Percentiles rank a stretch among this genome's conserved stretches.
Conservation (phyloP, 2,329 filamentous ascomycete genomes). For the Fusarium beomiforme region DNA sequence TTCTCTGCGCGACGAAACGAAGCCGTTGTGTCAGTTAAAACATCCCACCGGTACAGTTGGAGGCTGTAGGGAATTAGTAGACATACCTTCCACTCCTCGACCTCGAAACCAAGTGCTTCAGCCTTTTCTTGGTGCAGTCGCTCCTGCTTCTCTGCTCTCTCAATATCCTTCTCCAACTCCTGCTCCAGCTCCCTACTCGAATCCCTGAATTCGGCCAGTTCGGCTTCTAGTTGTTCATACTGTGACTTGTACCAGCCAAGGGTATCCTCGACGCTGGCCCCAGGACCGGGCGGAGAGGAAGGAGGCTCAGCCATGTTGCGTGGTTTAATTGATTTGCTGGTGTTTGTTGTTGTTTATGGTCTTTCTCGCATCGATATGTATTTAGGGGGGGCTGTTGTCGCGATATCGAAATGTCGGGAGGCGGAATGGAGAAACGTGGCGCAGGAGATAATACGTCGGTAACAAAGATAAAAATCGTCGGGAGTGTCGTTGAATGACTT, state of each 20-base stretch:
- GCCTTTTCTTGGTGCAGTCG: slow-evolving; percentile 86
- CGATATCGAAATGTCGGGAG: slow-evolving; percentile 10
- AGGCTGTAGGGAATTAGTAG: neutral
- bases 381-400: slow-evolving; percentile 12
- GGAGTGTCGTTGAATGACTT: slow-evolving; percentile 5
- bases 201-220: slow-evolving; percentile 92
- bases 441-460: neutral
- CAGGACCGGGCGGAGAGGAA: slow-evolving; percentile 68
- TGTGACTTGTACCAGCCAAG: slow-evolving; percentile 95
- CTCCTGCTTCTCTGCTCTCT: slow-evolving; percentile 94
- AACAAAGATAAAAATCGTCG: slow-evolving; percentile 17
- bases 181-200: slow-evolving; percentile 94
- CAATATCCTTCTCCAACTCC: slow-evolving; percentile 95
- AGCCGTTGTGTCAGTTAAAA: slow-evolving; percentile 21
- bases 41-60: neutral
- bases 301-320: slow-evolving; percentile 66
- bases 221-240: slow-evolving; percentile 90
- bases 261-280: slow-evolving; percentile 73
- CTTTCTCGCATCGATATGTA: slow-evolving; percentile 27
- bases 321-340: slow-evolving; percentile 19
- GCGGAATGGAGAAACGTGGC: slow-evolving; percentile 10
- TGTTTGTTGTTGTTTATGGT: slow-evolving; percentile 14
- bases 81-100: slow-evolving; percentile 96
- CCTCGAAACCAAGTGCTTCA: slow-evolving; percentile 85
- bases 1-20: slow-evolving; percentile 67